phyloP scores from a whole-genome alignment of 352 stramenopile species.

The Globisporangium acanthophoron region DNA sequence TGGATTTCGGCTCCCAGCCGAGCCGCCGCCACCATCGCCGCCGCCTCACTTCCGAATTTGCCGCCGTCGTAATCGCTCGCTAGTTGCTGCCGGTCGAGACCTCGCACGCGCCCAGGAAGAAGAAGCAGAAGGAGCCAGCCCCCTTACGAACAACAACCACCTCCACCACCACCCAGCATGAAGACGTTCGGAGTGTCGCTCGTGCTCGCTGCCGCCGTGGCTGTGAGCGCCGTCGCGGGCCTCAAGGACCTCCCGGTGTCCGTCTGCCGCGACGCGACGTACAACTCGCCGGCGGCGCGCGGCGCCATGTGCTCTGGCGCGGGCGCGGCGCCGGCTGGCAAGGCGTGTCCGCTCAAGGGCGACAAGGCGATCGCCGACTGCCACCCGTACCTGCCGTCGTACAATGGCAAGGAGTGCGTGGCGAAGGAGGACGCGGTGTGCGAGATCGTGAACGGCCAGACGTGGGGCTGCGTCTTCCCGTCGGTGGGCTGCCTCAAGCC shows the following conservation, averaged over 20 bases:
- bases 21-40: no score
- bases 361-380: slow-evolving; percentile 31
- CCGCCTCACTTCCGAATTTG: slow-evolving; percentile 36
- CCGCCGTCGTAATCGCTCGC: slow-evolving; percentile 20
- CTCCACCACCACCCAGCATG: slow-evolving; percentile 19
- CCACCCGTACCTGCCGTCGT: slow-evolving; percentile 29
- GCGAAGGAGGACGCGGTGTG: slow-evolving; percentile 24
- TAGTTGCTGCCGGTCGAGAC: neutral
- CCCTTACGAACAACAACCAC: neutral
- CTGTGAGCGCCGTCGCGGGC: slow-evolving; percentile 16
- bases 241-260: slow-evolving; percentile 24
- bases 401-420: slow-evolving; percentile 27
- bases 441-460: slow-evolving; percentile 20
- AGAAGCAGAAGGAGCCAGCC: neutral
- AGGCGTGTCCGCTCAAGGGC: slow-evolving; percentile 32
- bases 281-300: slow-evolving; percentile 21
- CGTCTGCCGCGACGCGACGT: slow-evolving; percentile 37
- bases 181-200: slow-evolving; percentile 28
- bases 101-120: neutral
- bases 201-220: slow-evolving; percentile 22
- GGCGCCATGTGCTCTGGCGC: slow-evolving; percentile 31
- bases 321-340: slow-evolving; percentile 22
- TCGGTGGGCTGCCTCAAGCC: slow-evolving; percentile 14
- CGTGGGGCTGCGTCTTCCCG: slow-evolving; percentile 28
- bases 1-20: neutral